Base-by-base conservation (phyloP, 2,329 filamentous ascomycete species). In the Hansfordia pulvinata region DNA sequence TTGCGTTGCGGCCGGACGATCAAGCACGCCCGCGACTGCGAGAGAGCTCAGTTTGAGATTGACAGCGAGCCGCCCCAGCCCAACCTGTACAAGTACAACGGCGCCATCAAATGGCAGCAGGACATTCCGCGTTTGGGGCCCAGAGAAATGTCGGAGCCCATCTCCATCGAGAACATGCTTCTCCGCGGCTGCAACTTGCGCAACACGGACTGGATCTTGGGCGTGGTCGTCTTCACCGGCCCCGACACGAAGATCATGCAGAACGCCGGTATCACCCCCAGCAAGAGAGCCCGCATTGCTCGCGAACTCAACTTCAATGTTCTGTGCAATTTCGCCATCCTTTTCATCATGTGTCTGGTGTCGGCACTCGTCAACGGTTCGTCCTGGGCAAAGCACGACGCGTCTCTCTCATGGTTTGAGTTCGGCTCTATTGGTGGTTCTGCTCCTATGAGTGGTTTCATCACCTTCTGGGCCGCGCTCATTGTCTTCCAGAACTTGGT, bases 241-340 rank as follows among this genome's bases (percentile, higher is more conserved):
- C 76, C 86, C 45, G 88, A 98, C 50, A 93, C 88, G 18, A 98
- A 96, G 58, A 96, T 94, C 50, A 98, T 98, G 90, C 80, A 94
- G 60, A 98, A 98, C 49, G 82, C 90, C 16, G 90, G 90, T 33
- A 78, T 88, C 35, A 98, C 90, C 2, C 90, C 92, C 9, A 93
- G 75, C 49, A 98, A 98, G 60, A 80, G 88, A 35, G 74, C 90
- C 19, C 76, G 83, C 39, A 86, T 98, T 42, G 83, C 86, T 28
- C 78, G 84, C 35, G 86, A 93, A 49, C 69, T 98, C 40, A 98
- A 98, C 59, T 92, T 84, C 69, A 93, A 93, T 52, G 86, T 98
- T 50, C 69, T 96, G 33, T 93, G 86, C 67, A 98, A 98, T 54
- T 96, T 98, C 47, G 62, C 80, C 41, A 75, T 98, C 39, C 69